phyloP scores from a whole-genome alignment of 2,329 filamentous ascomycete species.

The Coniochaeta prunicola region DNA sequence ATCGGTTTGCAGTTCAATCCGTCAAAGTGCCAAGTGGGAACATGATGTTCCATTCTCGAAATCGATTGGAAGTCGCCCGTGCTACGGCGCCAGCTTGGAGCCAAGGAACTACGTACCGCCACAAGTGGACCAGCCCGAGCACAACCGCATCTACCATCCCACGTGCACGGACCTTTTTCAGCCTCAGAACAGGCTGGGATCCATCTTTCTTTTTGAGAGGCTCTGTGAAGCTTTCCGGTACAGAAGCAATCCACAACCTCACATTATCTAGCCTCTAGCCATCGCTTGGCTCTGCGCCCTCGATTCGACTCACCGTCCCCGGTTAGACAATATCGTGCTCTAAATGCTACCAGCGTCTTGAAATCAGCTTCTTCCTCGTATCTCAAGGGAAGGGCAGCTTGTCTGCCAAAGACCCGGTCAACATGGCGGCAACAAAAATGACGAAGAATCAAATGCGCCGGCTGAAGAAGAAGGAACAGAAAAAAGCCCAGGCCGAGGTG shows the following conservation, averaged over 20 bases:
- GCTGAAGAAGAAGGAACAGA: constrained; percentile 90
- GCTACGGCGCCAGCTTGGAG: too few relatives aligned
- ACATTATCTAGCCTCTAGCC: background rate
- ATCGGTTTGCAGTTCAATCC: background rate
- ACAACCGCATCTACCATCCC: background rate
- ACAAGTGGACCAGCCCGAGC: background rate
- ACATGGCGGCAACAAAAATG: constrained; percentile 63
- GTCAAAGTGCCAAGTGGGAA: background rate
- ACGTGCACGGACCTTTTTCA: background rate
- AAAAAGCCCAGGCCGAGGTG: constrained; percentile 57
- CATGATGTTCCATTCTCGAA: background rate
- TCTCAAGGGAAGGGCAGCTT: constrained; percentile 7
- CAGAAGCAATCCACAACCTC: background rate
- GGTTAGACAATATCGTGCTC: background rate
- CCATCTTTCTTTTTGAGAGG: background rate
- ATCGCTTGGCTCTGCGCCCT: background rate
- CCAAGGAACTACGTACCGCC: background rate
- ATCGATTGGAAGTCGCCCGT: background rate
- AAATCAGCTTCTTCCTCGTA: background rate
- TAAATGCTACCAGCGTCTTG: background rate
- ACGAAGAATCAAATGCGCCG: constrained; percentile 92
- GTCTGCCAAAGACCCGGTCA: constrained; percentile 16
- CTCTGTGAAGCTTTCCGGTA: background rate
- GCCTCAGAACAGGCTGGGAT: background rate
- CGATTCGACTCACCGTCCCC: background rate